Conservation (phyloP, 2,329 filamentous ascomycete genomes). For the Fusarium liriodendri region DNA sequence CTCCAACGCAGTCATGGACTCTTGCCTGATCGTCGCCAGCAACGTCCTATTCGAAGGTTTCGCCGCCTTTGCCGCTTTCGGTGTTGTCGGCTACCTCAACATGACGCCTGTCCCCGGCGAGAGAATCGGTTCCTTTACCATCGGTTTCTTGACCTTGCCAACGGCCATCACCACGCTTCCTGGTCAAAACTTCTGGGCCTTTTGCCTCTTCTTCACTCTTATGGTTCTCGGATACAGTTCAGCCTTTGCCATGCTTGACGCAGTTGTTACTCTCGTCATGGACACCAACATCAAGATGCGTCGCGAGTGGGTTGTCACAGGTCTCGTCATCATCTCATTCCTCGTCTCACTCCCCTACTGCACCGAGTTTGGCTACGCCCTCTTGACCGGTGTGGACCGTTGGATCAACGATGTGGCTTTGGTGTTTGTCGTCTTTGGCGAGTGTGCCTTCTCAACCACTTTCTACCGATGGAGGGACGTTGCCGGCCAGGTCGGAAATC, state of each 20-base stretch:
- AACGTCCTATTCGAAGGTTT: constrained; percentile 69
- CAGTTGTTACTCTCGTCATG: constrained; percentile 63
- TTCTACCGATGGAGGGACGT: constrained; percentile 64
- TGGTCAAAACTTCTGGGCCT: constrained; percentile 67
- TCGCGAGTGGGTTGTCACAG: constrained; percentile 61
- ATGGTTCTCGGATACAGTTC: constrained; percentile 69
- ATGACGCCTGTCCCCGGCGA: constrained; percentile 51
- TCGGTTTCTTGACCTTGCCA: constrained; percentile 69
- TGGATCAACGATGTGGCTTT: constrained; percentile 67
- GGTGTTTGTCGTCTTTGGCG: constrained; percentile 65
- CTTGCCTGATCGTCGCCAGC: constrained; percentile 64
- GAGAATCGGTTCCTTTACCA: constrained; percentile 64
- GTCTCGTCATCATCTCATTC: constrained; percentile 61
- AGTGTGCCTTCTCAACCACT: constrained; percentile 64
- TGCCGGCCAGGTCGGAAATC: constrained; percentile 55
- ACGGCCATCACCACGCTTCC: constrained; percentile 68
- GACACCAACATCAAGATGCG: constrained; percentile 56
- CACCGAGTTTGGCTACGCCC: constrained; percentile 67
- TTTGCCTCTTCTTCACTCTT: constrained; percentile 69
- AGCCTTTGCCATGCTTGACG: constrained; percentile 70
- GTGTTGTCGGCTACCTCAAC: constrained; percentile 62
- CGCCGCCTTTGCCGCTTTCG: constrained; percentile 61
- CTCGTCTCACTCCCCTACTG: constrained; percentile 67
- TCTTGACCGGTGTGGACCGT: constrained; percentile 64
- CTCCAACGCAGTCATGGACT: constrained; percentile 70